These are phyloP conservation scores for Vigna hirtella DNA, from an alignment of 306 rosid genomes.

Conservation along the genomic window DNA sequence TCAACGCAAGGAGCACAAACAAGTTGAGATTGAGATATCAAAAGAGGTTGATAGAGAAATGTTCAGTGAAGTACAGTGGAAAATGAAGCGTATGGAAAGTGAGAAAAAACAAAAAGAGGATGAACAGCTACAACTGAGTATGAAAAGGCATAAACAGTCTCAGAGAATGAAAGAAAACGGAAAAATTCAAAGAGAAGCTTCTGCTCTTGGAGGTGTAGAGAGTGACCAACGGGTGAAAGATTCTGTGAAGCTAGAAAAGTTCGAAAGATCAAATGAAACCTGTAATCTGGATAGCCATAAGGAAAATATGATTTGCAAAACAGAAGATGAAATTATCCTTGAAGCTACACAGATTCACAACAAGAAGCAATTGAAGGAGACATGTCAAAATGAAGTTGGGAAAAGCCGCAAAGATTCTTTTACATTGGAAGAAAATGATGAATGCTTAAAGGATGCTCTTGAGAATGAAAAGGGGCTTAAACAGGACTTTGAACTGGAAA, in stretches of 20 bases:
- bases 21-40: slow-evolving; percentile 29
- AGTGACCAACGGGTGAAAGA: slow-evolving; percentile 43
- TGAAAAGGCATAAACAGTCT: slow-evolving; percentile 38
- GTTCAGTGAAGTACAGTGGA: slow-evolving; percentile 50
- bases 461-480: slow-evolving; percentile 51
- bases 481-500: slow-evolving; percentile 51
- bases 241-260: slow-evolving; percentile 45
- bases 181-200: slow-evolving; percentile 41
- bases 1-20: slow-evolving; percentile 45
- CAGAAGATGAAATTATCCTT: slow-evolving; percentile 49
- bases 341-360: slow-evolving; percentile 41
- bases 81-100: slow-evolving; percentile 47
- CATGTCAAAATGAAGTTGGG: slow-evolving; percentile 52
- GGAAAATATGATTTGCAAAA: slow-evolving; percentile 30
- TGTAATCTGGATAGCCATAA: slow-evolving; percentile 32
- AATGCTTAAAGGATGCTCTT: slow-evolving; percentile 42
- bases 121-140: slow-evolving; percentile 38
- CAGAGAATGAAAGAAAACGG: slow-evolving; percentile 49
- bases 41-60: slow-evolving; percentile 46
- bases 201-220: slow-evolving; percentile 43
- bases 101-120: slow-evolving; percentile 46
- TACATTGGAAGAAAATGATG: slow-evolving; percentile 46
- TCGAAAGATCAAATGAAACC: slow-evolving; percentile 41
- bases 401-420: slow-evolving; percentile 43
- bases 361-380: slow-evolving; percentile 50